phyloP scores from a whole-genome alignment of 169 alveolate genomes.

The Blepharisma undulans region DNA sequence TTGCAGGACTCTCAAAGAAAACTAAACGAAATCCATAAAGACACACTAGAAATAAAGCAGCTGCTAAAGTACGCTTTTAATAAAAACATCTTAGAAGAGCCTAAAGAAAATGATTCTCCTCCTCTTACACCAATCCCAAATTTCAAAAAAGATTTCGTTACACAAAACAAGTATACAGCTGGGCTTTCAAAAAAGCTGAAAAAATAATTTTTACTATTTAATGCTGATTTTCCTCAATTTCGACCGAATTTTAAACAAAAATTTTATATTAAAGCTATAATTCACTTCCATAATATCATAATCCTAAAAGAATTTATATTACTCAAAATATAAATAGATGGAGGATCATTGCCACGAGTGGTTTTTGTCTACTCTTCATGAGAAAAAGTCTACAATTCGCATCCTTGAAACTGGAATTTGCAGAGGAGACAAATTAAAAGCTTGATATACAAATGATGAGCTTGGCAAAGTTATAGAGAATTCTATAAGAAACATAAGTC shows the following conservation, averaged over 20 bases:
- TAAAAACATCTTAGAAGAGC: background rate
- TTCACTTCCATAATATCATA: background rate
- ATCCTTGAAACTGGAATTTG: constrained; percentile 32
- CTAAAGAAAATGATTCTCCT: background rate
- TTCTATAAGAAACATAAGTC: background rate
- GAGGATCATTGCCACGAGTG: background rate
- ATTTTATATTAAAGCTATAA: background rate
- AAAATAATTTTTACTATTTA: too few relatives aligned
- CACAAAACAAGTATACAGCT: background rate
- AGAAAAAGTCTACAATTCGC: background rate
- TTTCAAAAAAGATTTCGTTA: background rate
- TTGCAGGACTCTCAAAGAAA: background rate
- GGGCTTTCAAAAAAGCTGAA: background rate
- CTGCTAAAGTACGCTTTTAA: background rate
- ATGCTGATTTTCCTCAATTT: background rate
- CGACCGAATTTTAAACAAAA: background rate
- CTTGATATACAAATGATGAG: background rate
- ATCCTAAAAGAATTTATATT: background rate
- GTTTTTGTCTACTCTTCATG: background rate
- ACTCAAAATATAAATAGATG: background rate
- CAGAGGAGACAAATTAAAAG: background rate
- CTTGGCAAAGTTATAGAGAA: background rate
- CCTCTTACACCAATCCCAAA: background rate
- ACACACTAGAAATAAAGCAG: background rate
- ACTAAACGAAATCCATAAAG: background rate